Evolutionary conservation across 805 yeast species (phyloP).

Genomic region (Saccharomyces kudriavzevii): DNA sequence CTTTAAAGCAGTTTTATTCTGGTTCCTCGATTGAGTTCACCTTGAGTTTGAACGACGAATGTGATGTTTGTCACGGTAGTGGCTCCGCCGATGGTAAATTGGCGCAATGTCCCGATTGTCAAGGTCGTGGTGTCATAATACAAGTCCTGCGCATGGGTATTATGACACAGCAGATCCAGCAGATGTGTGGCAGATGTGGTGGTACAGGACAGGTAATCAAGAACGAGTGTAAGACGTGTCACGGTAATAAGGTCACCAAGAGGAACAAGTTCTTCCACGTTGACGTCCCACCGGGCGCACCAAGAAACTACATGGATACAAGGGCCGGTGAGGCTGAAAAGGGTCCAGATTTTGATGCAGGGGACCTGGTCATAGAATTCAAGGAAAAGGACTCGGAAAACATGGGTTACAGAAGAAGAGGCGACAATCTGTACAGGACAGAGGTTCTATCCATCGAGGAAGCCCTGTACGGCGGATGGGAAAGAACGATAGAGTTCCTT

Average conservation of each 20-base stretch:
- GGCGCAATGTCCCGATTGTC: constrained; percentile 59
- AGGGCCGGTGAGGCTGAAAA: constrained; percentile 75
- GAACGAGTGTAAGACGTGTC: constrained; percentile 59
- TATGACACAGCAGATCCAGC: constrained; percentile 79
- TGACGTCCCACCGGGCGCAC: constrained; percentile 62
- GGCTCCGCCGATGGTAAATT: constrained; percentile 77
- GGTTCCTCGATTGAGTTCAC: constrained; percentile 60
- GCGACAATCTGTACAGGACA: constrained; percentile 64
- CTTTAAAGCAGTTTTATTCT: constrained; percentile 57
- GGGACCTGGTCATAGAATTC: constrained; percentile 62
- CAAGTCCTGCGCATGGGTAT: constrained; percentile 75
- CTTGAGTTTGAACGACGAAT: constrained; percentile 63
- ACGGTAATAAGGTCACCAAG: constrained; percentile 58
- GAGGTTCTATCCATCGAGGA: constrained; percentile 69
- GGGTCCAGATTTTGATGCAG: constrained; percentile 73
- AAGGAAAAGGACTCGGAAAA: constrained; percentile 45
- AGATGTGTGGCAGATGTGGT: constrained; percentile 67
- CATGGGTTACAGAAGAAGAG: constrained; percentile 81
- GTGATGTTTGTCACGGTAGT: constrained; percentile 72
- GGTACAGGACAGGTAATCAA: constrained; percentile 68
- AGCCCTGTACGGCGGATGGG: constrained; percentile 77
- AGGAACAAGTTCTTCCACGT: constrained; percentile 51
- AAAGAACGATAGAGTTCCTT: constrained; percentile 53
- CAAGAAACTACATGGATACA: constrained; percentile 49
- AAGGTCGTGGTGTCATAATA: constrained; percentile 64